Evolutionary conservation across 148 eudicot genomes (phyloP), one percentile per base, ranked within the genome.

Genomic region (Euryodendron excelsum): DNA sequence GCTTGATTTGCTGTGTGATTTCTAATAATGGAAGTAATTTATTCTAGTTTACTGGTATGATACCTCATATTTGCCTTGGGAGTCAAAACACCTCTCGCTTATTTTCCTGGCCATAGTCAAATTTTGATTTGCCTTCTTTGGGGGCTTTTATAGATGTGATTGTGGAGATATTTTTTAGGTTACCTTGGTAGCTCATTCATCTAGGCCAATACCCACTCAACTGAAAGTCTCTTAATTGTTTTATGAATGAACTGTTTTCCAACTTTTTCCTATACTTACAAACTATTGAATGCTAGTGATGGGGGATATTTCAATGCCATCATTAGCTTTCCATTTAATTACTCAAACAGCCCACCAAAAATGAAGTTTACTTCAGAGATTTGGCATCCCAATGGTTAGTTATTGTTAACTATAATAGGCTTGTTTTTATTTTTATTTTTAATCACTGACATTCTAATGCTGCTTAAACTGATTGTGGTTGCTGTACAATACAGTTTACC

Each of bases 351-450:
- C 81, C 92, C 97, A 27, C 97, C 97, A 33, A 80, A 84, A 45
- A 89, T 92, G 79, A 92, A 80, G 80, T 92, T 92, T 75, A 90
- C 91, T 14, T 90, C 94, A 41, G 92, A 92, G 69, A 71, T 92
- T 30, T 92, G 93, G 97, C 97, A 92, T 86, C 97, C 93, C 1
- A 92, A 92, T 82, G 93, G 95, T 91, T 65, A 20, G 89, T 84
- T 64, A 36, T 63, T 61, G 23, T n/a, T 72, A 9, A 5, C 14
- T 18, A 34, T 69, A 4, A 41, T 48, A 27, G 45, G 55, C 28
- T 47, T 47, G 12, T 25, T 27, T 25, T n/a, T n/a, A n/a, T n/a
- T n/a, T n/a, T n/a, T n/a, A n/a, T n/a, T n/a, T 37, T 21, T 39
- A 39, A 18, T 7, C 25, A 20, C 23, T 67, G 48, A 37, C 1